Base-by-base conservation (phyloP, 192 early-diverging fungal species). In the Pilaira anomala region DNA sequence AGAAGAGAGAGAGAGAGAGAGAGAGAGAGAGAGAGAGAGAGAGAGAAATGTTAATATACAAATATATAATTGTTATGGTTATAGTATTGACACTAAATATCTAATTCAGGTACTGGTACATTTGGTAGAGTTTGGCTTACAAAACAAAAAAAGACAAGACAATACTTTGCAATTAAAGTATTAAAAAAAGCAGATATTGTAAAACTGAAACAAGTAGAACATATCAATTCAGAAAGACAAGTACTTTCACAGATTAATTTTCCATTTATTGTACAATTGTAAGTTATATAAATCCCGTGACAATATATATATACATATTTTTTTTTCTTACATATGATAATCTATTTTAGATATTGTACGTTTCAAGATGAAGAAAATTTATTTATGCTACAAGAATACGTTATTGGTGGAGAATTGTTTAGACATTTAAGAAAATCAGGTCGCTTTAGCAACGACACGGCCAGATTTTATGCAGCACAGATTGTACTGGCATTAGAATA, bases 61-160 rank as follows among this genome's bases (percentile, higher is more conserved):
- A 1, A 7, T 48, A 39, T 60, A 46, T 46, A 19, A 46, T 19
- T 46, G 4, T 16, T 16, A 46, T 19, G n/a, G n/a, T n/a, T n/a
- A 19, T 14, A 7, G 49, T 7, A n/a, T n/a, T n/a, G n/a, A n/a
- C n/a, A n/a, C n/a, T n/a, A n/a, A n/a, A n/a, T n/a, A n/a, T n/a
- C n/a, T n/a, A n/a, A 40, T 42, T 18, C 93, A 25, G 96, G 96
- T 16, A 98, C 96, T 2, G 96, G 96, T 40, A 93, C 92, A 3
- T 96, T 98, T 84, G 96, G 96, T 48, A 86, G 96, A 24, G 96
- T 98, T 48, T 93, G 94, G 77, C 73, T 98, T 48, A 91, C 91
- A 25, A 83, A 86, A 65, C 83, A 90, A 25, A 81, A 82, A 62
- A 63, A 69, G n/a, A 89, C 85, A 26, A 84, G 85, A 30, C 79